Evolutionary conservation across 352 stramenopile genomes (phyloP).

Genomic region (Plasmopara viticola): DNA sequence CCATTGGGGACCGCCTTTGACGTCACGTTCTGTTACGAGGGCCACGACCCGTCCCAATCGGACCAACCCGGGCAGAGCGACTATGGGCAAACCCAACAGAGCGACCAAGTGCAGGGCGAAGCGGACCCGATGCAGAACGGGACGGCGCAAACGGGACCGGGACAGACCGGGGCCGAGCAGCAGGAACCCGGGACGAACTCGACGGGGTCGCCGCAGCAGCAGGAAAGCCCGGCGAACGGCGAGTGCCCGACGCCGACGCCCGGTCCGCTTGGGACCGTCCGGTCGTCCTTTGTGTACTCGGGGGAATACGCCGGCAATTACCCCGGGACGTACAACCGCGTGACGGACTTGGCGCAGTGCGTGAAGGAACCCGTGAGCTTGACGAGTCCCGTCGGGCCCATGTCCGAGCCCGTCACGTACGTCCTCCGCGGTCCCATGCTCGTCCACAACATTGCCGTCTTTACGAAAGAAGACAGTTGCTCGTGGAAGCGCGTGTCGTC

Average conservation of each 20-base stretch:
- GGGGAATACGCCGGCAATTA: slow-evolving; percentile 47
- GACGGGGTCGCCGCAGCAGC: too few relatives aligned
- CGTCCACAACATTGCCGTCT: slow-evolving; percentile 64
- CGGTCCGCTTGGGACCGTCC: slow-evolving; percentile 23
- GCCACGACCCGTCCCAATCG: background rate
- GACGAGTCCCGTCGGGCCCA: slow-evolving; percentile 43
- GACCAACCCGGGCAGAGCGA: slow-evolving; percentile 6
- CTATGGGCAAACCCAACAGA: slow-evolving; percentile 1
- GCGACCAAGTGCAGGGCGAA: slow-evolving; percentile 19
- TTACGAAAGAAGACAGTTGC: slow-evolving; percentile 17
- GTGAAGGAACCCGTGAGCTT: slow-evolving; percentile 32
- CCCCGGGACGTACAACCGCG: slow-evolving; percentile 41
- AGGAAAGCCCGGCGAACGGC: too few relatives aligned
- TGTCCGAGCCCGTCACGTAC: slow-evolving; percentile 55
- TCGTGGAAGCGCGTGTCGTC: slow-evolving; percentile 47
- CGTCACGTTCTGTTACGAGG: slow-evolving; percentile 47
- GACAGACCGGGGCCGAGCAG: background rate
- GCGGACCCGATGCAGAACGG: slow-evolving; percentile 1
- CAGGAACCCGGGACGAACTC: background rate
- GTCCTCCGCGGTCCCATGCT: slow-evolving; percentile 57
- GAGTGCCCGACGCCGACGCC: background rate
- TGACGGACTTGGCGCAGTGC: slow-evolving; percentile 37
- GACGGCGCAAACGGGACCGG: background rate
- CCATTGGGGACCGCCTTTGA: slow-evolving; percentile 28
- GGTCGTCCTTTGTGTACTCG: slow-evolving; percentile 42